Evolutionary conservation across 2,329 filamentous ascomycete species (phyloP).

Genomic region (Pseudopyrenochaeta lycopersici): DNA sequence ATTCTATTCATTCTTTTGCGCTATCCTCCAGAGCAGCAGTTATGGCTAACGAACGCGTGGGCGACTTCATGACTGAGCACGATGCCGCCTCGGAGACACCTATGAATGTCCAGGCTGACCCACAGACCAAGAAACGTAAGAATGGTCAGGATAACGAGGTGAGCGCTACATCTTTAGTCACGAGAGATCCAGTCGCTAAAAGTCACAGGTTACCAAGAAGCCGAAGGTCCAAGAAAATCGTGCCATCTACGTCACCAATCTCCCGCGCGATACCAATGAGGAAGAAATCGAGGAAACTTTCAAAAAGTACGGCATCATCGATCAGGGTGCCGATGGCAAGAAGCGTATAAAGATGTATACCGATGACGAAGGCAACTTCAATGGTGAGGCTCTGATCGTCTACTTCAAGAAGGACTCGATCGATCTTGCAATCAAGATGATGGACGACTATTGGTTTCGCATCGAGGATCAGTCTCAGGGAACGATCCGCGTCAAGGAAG

Average conservation of each 20-base stretch:
- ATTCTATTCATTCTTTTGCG: neutral
- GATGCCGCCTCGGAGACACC: conserved; percentile 9
- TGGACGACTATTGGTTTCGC: conserved; percentile 85
- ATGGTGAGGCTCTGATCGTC: conserved; percentile 90
- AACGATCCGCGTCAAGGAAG: conserved; percentile 80
- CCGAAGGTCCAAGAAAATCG: conserved; percentile 70
- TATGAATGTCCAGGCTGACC: conserved; percentile 9
- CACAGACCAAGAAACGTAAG: conserved; percentile 36
- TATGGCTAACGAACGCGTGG: conserved; percentile 21
- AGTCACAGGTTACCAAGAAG: conserved; percentile 35
- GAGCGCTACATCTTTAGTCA: conserved; percentile 9
- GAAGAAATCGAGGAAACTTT: conserved; percentile 87
- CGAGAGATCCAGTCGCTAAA: conserved; percentile 49
- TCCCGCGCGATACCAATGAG: conserved; percentile 80
- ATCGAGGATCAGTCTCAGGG: conserved; percentile 59
- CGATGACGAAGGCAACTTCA: conserved; percentile 83
- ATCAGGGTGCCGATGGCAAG: conserved; percentile 87
- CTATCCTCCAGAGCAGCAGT: neutral
- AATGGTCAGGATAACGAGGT: conserved; percentile 26
- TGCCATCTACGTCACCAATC: conserved; percentile 88
- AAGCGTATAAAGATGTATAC: conserved; percentile 94
- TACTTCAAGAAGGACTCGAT: conserved; percentile 98
- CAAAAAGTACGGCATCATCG: conserved; percentile 88
- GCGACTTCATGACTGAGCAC: conserved; percentile 24
- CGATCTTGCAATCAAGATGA: conserved; percentile 79